phyloP scores from a whole-genome alignment of 1,139 yeast genomes.

The Saccharomyces hybrid region DNA sequence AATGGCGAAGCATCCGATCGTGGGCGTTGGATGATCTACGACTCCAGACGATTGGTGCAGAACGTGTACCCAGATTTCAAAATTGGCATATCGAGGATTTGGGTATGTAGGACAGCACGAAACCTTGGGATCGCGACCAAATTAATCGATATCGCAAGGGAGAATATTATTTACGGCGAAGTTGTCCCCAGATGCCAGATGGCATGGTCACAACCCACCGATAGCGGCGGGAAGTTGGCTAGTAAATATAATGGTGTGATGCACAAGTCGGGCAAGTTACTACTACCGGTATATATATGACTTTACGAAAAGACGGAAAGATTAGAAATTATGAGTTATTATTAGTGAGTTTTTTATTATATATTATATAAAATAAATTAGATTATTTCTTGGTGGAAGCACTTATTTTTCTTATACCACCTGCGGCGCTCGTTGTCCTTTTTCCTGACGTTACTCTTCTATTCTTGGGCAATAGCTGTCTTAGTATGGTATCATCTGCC shows the following conservation, averaged over 20 bases:
- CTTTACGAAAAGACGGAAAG: background rate
- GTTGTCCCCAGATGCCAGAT: conserved; percentile 19
- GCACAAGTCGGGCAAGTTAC: conserved; percentile 28
- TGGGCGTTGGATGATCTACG: conserved; percentile 31
- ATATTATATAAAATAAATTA: background rate
- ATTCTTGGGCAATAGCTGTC: conserved; percentile 28
- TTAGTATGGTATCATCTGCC: conserved; percentile 14
- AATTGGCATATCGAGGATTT: conserved; percentile 30
- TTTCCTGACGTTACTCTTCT: conserved; percentile 28
- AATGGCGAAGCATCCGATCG: conserved; percentile 8
- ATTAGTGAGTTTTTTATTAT: conserved; percentile 1
- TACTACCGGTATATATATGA: conserved; percentile 29
- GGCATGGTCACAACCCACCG: conserved; percentile 34
- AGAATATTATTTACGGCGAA: conserved; percentile 17
- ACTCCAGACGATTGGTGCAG: conserved; percentile 20
- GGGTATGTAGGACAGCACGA: conserved; percentile 29
- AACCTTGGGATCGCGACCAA: conserved; percentile 25
- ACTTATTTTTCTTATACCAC: conserved; percentile 30
- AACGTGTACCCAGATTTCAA: conserved; percentile 22
- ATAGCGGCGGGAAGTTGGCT: conserved; percentile 31
- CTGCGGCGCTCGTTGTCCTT: conserved; percentile 28
- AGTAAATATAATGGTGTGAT: conserved; percentile 25
- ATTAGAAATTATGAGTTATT: background rate
- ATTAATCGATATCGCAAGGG: conserved; percentile 26
- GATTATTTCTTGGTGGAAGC: conserved; percentile 25